Evolutionary conservation across 176 grass and related monocot genomes (phyloP), one percentile per base, ranked within the genome.

Genomic region (Calamus simplicifolius): DNA sequence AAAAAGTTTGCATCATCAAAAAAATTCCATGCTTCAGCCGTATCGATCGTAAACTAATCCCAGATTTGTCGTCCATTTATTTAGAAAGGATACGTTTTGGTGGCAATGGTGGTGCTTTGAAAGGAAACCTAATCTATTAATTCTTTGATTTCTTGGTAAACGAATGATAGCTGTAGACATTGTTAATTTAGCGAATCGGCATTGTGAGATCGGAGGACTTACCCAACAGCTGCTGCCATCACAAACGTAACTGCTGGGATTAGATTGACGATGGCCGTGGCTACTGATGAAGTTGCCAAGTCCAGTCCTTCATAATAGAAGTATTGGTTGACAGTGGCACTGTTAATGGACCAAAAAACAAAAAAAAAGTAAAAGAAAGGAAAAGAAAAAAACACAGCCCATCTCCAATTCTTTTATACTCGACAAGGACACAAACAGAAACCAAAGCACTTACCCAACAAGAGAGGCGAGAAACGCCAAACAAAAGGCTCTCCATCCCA

Each of bases 391-490:
- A 5, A 38, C 8, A 43, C 5, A 10, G 35, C 2, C 12, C 1
- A 43, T 43, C 35, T 43, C 10, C 12, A 43, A 3, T 43, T 1
- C 35, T 2, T 3, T 43, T 43, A 23, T 23, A 23, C 21, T 23
- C 21, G 35, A 43, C 35, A 2, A 13, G 35, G 35, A 13, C 2
- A 10, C 35, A 12, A 43, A 43, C 35, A 43, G 5, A 43, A 43
- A 43, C 3, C 35, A 2, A 8, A 25, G 10, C 3, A 69, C 59
- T n/a, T 84, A 95, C 89, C 89, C 85, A 12, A 76, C 14, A 28
- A 95, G 67, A 18, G 89, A 80, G 1, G 81, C 78, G 26, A 82
- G 26, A 63, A 95, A 85, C 10, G 89, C 81, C 72, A 95, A 59
- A 1, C 68, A 66, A 68, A 95, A 95, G 29, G 73, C 81, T 51